phyloP scores from a whole-genome alignment of 2,329 filamentous ascomycete species.

The Pseudocercospora vitis region DNA sequence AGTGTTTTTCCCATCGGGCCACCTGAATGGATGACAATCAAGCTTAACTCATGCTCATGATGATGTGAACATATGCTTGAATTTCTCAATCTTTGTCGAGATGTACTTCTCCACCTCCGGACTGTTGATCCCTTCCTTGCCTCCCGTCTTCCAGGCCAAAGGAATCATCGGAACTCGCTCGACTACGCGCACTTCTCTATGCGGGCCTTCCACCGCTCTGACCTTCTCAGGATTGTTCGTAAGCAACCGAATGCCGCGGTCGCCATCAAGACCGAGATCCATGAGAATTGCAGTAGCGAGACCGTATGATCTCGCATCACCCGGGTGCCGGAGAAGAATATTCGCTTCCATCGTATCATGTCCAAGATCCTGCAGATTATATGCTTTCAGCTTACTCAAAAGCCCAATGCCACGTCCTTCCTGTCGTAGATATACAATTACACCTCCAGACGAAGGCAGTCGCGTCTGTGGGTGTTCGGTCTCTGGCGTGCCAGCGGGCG shows the following conservation, averaged over 20 bases:
- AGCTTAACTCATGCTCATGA: too few species aligned
- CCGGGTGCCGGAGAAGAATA: slow-evolving; percentile 82
- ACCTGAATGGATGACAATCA: too few species aligned
- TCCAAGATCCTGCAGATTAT: slow-evolving; percentile 94
- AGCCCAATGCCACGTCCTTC: slow-evolving; percentile 95
- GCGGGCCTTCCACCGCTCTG: slow-evolving; percentile 86
- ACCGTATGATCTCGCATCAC: slow-evolving; percentile 91
- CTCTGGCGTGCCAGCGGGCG: slow-evolving; percentile 32
- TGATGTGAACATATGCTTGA: slow-evolving; percentile 51
- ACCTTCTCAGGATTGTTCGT: slow-evolving; percentile 99
- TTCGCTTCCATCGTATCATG: slow-evolving; percentile 99
- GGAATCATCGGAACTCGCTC: slow-evolving; percentile 96
- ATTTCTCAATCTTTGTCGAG: slow-evolving; percentile 73
- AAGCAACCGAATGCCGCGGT: slow-evolving; percentile 74
- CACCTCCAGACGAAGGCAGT: slow-evolving; percentile 65
- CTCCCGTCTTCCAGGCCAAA: slow-evolving; percentile 80
- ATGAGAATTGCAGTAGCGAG: slow-evolving; percentile 92
- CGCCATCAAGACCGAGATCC: slow-evolving; percentile 71
- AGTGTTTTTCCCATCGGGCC: too few species aligned
- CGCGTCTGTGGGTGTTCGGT: slow-evolving; percentile 29
- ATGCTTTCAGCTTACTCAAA: slow-evolving; percentile 94
- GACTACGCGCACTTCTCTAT: slow-evolving; percentile 79
- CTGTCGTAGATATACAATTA: slow-evolving; percentile 93
- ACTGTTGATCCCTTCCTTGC: slow-evolving; percentile 76
- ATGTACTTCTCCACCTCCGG: slow-evolving; percentile 91